Conservation (phyloP, 768 basidiomycete genomes). For the Boletellus ananiceps region DNA sequence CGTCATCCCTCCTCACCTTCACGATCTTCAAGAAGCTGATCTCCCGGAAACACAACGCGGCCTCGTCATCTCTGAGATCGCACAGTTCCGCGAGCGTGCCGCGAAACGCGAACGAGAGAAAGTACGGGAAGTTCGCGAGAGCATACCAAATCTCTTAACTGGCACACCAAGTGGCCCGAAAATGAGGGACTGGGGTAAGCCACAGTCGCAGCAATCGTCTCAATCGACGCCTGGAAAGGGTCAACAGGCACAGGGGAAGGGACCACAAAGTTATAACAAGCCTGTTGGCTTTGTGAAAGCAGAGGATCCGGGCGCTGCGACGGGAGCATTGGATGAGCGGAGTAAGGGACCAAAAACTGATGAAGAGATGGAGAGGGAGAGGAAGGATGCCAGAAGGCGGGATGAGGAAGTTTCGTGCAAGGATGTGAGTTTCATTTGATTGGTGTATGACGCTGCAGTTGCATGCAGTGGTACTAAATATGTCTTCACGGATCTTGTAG, state of each 20-base stretch:
- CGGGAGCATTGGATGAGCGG: conserved; percentile 33
- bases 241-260: conserved; percentile 55
- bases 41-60: conserved; percentile 91
- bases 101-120: conserved; percentile 91
- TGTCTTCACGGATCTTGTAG: conserved; percentile 36
- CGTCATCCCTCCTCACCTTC: conserved; percentile 91
- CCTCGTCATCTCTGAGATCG: conserved; percentile 93
- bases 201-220: conserved; percentile 33
- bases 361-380: conserved; percentile 80
- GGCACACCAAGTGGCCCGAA: conserved; percentile 67
- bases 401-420: conserved; percentile 83
- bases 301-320: conserved; percentile 42
- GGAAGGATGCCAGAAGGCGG: conserved; percentile 67
- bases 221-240: conserved; percentile 34
- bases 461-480: neutral
- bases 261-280: conserved; percentile 72
- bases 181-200: conserved; percentile 73
- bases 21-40: conserved; percentile 94
- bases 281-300: conserved; percentile 82
- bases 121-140: conserved; percentile 67
- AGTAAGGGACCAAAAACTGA: conserved; percentile 61
- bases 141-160: conserved; percentile 42
- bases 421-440: conserved; percentile 53
- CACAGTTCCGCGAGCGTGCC: conserved; percentile 90
- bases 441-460: neutral